These are phyloP conservation scores for Rhamnella rubrinervis DNA, from an alignment of 331 rosid species.

Conservation along the genomic window DNA sequence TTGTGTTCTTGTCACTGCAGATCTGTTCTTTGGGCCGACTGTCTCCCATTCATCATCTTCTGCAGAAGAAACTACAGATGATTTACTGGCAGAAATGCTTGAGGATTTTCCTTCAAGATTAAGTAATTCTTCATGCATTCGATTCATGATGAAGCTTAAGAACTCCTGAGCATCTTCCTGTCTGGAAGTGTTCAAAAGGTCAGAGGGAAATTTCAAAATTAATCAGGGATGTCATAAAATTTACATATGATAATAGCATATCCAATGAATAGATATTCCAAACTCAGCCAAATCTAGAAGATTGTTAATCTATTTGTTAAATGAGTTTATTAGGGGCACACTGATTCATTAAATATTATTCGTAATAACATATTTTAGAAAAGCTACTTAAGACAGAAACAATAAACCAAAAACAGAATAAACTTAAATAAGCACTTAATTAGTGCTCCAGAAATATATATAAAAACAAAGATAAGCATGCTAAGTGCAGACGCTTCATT, in stretches of 20 bases:
- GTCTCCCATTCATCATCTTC: conserved; percentile 99
- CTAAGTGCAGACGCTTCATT: too few relatives aligned
- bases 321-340: too few relatives aligned
- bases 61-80: conserved; percentile 69
- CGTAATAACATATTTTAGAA: not conserved
- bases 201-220: not conserved
- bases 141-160: conserved; percentile 91
- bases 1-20: conserved; percentile 97
- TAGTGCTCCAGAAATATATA: too few relatives aligned
- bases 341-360: too few relatives aligned
- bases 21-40: conserved; percentile 84
- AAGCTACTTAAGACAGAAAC: too few relatives aligned
- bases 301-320: too few relatives aligned
- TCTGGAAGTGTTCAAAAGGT: conserved; percentile 37
- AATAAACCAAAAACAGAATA: too few relatives aligned
- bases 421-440: too few relatives aligned
- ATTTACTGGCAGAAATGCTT: conserved; percentile 46
- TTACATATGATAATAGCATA: not conserved
- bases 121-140: conserved; percentile 84
- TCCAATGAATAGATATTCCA: too few relatives aligned
- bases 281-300: too few relatives aligned
- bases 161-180: conserved; percentile 99
- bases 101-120: conserved; percentile 67
- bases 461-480: too few relatives aligned
- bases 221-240: not conserved